These are phyloP conservation scores for Petunia secreta DNA, from an alignment of 257 asterid species.

Conservation along the genomic window DNA sequence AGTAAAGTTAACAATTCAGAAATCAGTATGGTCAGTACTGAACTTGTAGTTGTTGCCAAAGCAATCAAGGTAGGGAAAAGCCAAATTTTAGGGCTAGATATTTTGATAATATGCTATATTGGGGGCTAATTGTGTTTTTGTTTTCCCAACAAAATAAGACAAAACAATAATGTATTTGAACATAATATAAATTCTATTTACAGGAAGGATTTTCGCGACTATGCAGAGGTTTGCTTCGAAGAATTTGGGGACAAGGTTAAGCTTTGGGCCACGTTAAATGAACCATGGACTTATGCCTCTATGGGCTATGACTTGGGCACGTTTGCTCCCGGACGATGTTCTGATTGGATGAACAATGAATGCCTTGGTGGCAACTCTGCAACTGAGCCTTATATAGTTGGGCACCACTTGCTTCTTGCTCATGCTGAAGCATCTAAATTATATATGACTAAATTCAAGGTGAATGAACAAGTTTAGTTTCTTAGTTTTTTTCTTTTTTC, in stretches of 20 bases:
- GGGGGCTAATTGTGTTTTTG: too few species aligned
- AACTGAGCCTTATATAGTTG: constrained; percentile 39
- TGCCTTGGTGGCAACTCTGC: constrained; percentile 32
- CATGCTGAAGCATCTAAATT: constrained; percentile 29
- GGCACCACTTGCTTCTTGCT: constrained; percentile 33
- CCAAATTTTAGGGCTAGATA: too few species aligned
- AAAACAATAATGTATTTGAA: too few species aligned
- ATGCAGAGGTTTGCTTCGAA: constrained; percentile 34
- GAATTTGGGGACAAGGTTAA: constrained; percentile 35
- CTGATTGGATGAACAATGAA: not conserved
- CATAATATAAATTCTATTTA: too few species aligned
- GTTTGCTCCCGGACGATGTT: constrained; percentile 35
- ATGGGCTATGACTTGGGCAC: constrained; percentile 26
- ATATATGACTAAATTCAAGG: constrained; percentile 29
- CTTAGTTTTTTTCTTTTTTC: not conserved
- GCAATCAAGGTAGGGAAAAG: too few species aligned
- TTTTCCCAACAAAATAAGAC: too few species aligned
- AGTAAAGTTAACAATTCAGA: too few species aligned
- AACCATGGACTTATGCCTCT: constrained; percentile 25
- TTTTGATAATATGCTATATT: too few species aligned
- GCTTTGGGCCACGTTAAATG: constrained; percentile 31
- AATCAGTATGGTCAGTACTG: too few species aligned
- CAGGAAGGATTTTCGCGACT: constrained; percentile 36
- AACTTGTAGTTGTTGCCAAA: too few species aligned
- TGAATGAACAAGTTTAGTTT: not conserved